Percentiles rank a stretch among this genome's conserved stretches.
These are phyloP conservation scores for Mollisia scopiformis DNA, from an alignment of 2,329 filamentous ascomycete genomes.

Conservation along the genomic window DNA sequence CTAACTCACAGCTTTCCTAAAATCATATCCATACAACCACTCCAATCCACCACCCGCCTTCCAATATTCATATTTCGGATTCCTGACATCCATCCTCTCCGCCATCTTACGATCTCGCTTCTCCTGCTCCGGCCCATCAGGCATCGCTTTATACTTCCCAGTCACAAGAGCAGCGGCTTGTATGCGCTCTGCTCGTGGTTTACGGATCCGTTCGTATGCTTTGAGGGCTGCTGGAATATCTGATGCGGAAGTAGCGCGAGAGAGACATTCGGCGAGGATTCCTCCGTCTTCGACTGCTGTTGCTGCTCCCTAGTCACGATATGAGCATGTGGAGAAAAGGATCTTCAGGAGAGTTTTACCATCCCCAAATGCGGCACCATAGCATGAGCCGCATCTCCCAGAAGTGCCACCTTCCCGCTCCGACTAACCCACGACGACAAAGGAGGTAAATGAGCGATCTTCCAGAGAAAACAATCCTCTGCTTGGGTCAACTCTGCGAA, in stretches of 20 bases:
- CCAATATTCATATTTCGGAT: constrained; percentile 10
- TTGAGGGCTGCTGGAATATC: not conserved
- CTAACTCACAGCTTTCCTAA: constrained; percentile 4
- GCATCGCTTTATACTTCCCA: constrained; percentile 6
- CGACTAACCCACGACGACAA: constrained; percentile 1
- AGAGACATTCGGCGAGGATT: constrained; percentile 9
- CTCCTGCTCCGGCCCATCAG: not conserved
- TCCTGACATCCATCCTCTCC: constrained; percentile 3
- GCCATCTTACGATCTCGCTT: constrained; percentile 7
- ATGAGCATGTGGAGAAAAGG: no score
- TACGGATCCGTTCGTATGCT: constrained; percentile 1
- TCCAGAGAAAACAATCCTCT: constrained; percentile 11
- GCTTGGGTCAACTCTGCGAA: not conserved
- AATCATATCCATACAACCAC: constrained; percentile 13
- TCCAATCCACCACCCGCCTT: constrained; percentile 6
- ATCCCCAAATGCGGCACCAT: constrained; percentile 11
- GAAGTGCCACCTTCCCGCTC: constrained; percentile 1
- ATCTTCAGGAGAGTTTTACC: not conserved
- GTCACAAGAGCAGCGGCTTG: constrained; percentile 4
- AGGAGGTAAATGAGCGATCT: constrained; percentile 2
- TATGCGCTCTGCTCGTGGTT: constrained; percentile 8
- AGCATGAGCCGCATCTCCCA: constrained; percentile 9
- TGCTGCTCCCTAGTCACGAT: constrained; percentile 6
- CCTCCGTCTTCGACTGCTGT: constrained; percentile 9
- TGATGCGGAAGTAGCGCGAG: not conserved